A percentile compares a stretch with the other conserved stretches of the same genome.
These are phyloP conservation scores for Fraxinus americana DNA, from an alignment of 257 asterid species.

Conservation along the genomic window DNA sequence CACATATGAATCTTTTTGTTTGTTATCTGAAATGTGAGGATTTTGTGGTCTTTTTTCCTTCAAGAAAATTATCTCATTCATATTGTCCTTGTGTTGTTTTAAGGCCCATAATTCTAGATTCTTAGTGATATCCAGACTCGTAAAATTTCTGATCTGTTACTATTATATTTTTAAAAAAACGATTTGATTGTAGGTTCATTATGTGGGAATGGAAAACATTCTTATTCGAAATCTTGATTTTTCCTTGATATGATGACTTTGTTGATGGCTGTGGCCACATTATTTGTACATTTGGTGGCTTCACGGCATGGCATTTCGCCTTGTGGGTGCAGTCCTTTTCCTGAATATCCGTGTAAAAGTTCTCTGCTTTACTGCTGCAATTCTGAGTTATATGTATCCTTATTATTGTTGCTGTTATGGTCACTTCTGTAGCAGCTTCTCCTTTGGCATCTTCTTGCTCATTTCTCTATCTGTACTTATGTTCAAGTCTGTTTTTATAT, in stretches of 20 bases:
- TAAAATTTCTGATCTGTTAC: neutral
- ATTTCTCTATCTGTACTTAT: constrained; percentile 16
- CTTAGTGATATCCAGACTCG: neutral
- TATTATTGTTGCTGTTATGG: constrained; percentile 16
- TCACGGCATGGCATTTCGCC: constrained; percentile 96
- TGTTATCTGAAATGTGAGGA: neutral
- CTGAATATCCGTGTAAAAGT: constrained; percentile 83
- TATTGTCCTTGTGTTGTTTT: neutral
- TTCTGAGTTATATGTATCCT: constrained; percentile 1
- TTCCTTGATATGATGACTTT: constrained; percentile 90
- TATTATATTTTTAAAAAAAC: neutral
- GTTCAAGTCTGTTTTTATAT: constrained; percentile 24
- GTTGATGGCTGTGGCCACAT: constrained; percentile 86
- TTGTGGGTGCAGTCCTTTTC: constrained; percentile 85
- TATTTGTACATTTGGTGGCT: constrained; percentile 96
- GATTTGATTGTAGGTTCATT: constrained; percentile 55
- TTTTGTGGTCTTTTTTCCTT: neutral
- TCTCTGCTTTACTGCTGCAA: constrained; percentile 19
- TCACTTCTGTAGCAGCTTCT: constrained; percentile 13
- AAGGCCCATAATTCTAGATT: constrained; percentile 8
- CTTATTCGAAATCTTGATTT: constrained; percentile 71
- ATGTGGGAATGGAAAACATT: constrained; percentile 84
- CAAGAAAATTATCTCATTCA: neutral
- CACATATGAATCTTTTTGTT: neutral
- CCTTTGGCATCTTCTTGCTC: constrained; percentile 7